Conservation (phyloP, 2,329 filamentous ascomycete genomes). For the Aspergillaceae sp. region DNA sequence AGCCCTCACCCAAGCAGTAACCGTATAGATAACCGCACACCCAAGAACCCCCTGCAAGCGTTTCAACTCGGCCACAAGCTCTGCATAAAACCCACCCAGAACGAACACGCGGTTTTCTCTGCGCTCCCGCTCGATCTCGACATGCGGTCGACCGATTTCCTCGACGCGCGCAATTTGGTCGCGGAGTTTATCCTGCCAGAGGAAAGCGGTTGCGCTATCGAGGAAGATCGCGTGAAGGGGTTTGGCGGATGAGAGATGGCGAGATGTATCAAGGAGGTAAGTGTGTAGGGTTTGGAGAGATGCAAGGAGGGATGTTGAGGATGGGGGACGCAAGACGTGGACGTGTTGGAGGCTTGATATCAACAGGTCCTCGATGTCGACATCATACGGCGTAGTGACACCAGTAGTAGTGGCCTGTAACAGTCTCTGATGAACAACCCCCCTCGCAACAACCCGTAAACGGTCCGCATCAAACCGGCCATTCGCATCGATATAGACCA, state of each 20-base stretch:
- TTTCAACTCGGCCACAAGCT: conserved; percentile 24
- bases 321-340: conserved; percentile 50
- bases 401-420: not conserved
- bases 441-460: conserved; percentile 28
- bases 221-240: conserved; percentile 45
- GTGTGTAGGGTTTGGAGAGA: conserved; percentile 40
- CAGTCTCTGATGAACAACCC: conserved; percentile 16
- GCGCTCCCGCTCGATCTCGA: conserved; percentile 21
- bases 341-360: conserved; percentile 43
- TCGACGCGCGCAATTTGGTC: conserved; percentile 36
- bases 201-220: conserved; percentile 48
- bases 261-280: conserved; percentile 41
- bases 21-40: conserved; percentile 34
- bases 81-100: conserved; percentile 22
- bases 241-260: conserved; percentile 41
- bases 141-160: conserved; percentile 23
- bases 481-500: conserved; percentile 51
- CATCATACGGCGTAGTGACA: not conserved
- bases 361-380: conserved; percentile 22
- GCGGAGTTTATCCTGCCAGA: conserved; percentile 44
- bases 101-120: conserved; percentile 21
- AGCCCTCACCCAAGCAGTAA: conserved; percentile 15
- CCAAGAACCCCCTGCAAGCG: conserved; percentile 29
- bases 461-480: conserved; percentile 45
- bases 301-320: conserved; percentile 42